Conservation (phyloP, 768 basidiomycete genomes). For the Xerocomus brunneocitrinus region DNA sequence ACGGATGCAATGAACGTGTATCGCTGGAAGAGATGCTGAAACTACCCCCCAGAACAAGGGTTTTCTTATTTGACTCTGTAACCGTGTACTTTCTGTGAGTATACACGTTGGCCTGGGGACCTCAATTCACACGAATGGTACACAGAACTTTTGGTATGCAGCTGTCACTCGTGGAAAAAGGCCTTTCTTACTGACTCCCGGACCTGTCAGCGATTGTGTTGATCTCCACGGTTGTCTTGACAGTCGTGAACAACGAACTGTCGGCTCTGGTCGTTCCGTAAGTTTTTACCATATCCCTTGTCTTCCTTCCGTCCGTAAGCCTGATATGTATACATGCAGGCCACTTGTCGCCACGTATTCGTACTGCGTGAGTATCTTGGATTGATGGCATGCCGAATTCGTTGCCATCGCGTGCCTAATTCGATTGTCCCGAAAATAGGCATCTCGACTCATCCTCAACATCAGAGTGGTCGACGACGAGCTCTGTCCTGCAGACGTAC, state of each 20-base stretch:
- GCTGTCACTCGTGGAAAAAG: neutral
- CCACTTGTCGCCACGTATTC: constrained; percentile 15
- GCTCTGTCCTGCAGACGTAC: constrained; percentile 1
- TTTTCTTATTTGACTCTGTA: constrained; percentile 11
- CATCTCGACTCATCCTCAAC: constrained; percentile 20
- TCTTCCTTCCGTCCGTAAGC: neutral
- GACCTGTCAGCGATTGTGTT: constrained; percentile 10
- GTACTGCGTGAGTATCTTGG: constrained; percentile 17
- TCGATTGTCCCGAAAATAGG: constrained; percentile 1
- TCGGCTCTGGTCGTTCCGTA: constrained; percentile 13
- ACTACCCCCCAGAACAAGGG: neutral
- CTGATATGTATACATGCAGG: constrained; percentile 10
- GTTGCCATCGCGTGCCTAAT: neutral
- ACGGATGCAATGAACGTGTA: neutral
- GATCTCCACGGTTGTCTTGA: constrained; percentile 14
- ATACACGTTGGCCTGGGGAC: neutral
- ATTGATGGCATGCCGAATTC: neutral
- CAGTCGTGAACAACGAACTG: constrained; percentile 10
- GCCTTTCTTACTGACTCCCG: neutral
- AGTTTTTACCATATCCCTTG: neutral
- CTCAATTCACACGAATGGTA: neutral
- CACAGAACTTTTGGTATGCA: constrained; percentile 17
- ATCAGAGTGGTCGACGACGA: constrained; percentile 6
- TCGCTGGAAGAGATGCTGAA: neutral
- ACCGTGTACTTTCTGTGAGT: constrained; percentile 18